Percentiles rank a stretch among this genome's conserved stretches.
phyloP scores from a whole-genome alignment of 495 filamentous ascomycete species.

The Penicillium riverlandense region DNA sequence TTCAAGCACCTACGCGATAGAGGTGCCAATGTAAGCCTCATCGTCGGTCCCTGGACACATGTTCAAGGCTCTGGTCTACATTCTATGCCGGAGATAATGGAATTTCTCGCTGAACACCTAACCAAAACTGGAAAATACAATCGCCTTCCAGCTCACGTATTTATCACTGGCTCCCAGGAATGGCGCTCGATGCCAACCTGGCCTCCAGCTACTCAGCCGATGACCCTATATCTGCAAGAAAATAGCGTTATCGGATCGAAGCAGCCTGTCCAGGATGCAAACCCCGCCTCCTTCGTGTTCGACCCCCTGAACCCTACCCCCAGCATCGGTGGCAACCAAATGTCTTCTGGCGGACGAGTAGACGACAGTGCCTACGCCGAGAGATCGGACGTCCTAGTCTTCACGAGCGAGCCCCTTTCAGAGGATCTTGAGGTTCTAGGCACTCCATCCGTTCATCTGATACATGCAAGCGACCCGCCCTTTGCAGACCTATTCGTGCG shows the following conservation, averaged over 20 bases:
- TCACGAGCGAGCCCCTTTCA: conserved; percentile 18
- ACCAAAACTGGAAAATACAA: conserved; percentile 10
- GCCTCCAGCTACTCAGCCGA: conserved; percentile 5
- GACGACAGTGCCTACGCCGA: conserved; percentile 16
- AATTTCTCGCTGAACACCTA: conserved; percentile 10
- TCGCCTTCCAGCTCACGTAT: conserved; percentile 2
- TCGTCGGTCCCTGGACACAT: conserved; percentile 15
- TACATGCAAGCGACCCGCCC: conserved; percentile 16
- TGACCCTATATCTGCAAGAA: conserved; percentile 13
- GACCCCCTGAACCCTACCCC: conserved; percentile 22
- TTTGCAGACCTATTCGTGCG: conserved; percentile 22
- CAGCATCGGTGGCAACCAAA: conserved; percentile 11
- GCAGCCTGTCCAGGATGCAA: conserved; percentile 4
- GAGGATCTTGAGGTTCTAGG: conserved; percentile 17
- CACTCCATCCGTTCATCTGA: conserved; percentile 11
- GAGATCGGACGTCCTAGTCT: conserved; percentile 19
- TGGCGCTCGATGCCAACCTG: conserved; percentile 11
- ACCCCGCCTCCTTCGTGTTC: conserved; percentile 16
- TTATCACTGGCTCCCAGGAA: conserved; percentile 9
- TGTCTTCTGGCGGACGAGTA: conserved; percentile 8
- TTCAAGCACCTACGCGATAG: conserved; percentile 7
- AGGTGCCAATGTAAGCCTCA: conserved; percentile 7
- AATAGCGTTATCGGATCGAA: conserved; percentile 2
- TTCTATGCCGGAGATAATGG: conserved; percentile 11
- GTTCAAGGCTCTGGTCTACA: conserved; percentile 7